Evolutionary conservation across 192 early-diverging fungal genomes (phyloP), one percentile per base, ranked within the genome.

Genomic region (Podochytrium sp.): DNA sequence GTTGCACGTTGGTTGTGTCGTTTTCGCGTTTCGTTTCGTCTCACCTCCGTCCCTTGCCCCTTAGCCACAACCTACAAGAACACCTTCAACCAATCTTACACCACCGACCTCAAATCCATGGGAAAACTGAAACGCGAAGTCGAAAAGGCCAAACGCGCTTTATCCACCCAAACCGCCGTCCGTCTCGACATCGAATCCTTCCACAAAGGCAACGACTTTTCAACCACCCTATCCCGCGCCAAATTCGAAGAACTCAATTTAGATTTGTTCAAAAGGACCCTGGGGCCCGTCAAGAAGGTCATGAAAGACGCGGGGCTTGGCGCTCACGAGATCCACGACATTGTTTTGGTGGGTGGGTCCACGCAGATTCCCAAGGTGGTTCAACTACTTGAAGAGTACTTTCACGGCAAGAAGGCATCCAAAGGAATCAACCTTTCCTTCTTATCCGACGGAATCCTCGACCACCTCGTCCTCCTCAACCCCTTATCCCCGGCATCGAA

Each of bases 191-290:
- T 98, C 69, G 95, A 98, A 81, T 91, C 95, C 23, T 91, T 98
- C 83, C 80, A 85, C 68, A 90, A 95, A 50, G 95, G 92, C 47
- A 76, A 89, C 55, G 93, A 96, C 83, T 92, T 96, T 77, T 93
- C 93, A 43, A 94, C 95, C 82, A 92, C 94, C 74, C 83, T 98
- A 62, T 95, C 96, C 71, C 91, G 96, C 47, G 95, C 94, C 85
- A 95, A 96, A 86, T 98, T 98, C 56, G 96, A 98, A 83, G 95
- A 96, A 83, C 85, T 98, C 59, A 95, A 94, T 89, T 87, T 89
- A 76, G 91, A 93, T 83, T 79, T 96, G 59, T 98, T 98, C 92
- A 92, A 92, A 85, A 89, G 90, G 82, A 96, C 96, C 53, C 78
- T 98, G 70, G 89, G 92, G 80, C 96, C 95, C 69, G 96, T 98